Evolutionary conservation across 164 flowering plant species (phyloP), one percentile per base, ranked within the genome.

Genomic region (Amborella trichopoda): DNA sequence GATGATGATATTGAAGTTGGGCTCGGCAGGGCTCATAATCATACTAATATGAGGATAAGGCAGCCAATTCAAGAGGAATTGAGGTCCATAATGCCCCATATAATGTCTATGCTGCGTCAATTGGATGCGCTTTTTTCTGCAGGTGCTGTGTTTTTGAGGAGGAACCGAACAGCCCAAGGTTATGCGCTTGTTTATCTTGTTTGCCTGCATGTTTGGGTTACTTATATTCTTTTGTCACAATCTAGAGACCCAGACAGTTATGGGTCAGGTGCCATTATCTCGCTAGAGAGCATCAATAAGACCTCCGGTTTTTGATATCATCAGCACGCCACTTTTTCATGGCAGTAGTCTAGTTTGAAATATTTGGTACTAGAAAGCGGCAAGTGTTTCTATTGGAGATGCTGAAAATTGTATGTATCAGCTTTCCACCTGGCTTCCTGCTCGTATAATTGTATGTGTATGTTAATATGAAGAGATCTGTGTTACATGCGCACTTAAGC

Each of bases 121-220:
- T 57, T 86, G 70, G 94, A 86, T 65, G 54, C 76, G 2, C 63
- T 86, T 10, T 86, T 73, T 58, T 65, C 68, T 24, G 74, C 89
- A 0, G 95, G 94, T 13, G 68, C 66, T 5, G 71, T 80, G 25
- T 81, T 75, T 42, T 26, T 86, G 25, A 68, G 83, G 59, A 71
- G 93, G 56, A 90, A 83, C 48, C 49, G 85, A 10, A 49, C 69
- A 0, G 93, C 87, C 12, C 81, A 74, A 59, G 34, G 68, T 10
- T 83, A 80, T 75, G 53, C 89, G 6, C 4, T 75, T 25, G 62
- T 70, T 33, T 90, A 90, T 70, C 58, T 83, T 11, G 68, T 78
- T 13, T 80, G 81, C 73, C 89, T 90, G 50, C 98, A 90, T 59
- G 48, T 81, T 10, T 86, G 98, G 98, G 95, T 81, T 40, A 39